Evolutionary conservation across 2,329 filamentous ascomycete species (phyloP).

Genomic region (Epichloe uncinata): DNA sequence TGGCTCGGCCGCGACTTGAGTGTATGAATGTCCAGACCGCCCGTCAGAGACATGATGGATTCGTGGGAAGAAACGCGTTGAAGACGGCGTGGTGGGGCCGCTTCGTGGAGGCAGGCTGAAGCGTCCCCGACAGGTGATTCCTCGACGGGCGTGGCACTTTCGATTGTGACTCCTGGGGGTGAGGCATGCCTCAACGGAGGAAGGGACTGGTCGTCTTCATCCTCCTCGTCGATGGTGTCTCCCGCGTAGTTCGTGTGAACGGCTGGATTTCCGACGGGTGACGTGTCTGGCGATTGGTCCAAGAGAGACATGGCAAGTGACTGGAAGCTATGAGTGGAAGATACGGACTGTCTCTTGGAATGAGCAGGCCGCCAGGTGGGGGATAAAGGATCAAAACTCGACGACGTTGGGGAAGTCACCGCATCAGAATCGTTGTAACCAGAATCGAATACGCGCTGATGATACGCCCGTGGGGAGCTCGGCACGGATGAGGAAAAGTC

Average conservation of each 20-base stretch:
- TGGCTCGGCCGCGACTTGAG: conserved; percentile 65
- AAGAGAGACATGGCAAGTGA: conserved; percentile 21
- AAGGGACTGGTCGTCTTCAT: conserved; percentile 18
- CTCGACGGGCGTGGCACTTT: conserved; percentile 20
- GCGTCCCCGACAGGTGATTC: conserved; percentile 18
- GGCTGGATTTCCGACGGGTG: conserved; percentile 8
- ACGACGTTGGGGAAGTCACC: conserved; percentile 74
- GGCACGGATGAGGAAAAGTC: conserved; percentile 64
- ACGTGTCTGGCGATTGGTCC: conserved; percentile 18
- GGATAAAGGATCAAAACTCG: conserved; percentile 58
- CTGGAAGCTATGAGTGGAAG: conserved; percentile 38
- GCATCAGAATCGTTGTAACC: conserved; percentile 47
- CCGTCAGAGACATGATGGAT: conserved; percentile 74
- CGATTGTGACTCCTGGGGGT: conserved; percentile 12
- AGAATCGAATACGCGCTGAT: conserved; percentile 64
- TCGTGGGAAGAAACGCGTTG: conserved; percentile 68
- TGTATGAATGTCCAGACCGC: conserved; percentile 83
- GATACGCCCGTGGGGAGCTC: conserved; percentile 67
- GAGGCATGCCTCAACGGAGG: conserved; percentile 12
- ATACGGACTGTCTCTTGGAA: conserved; percentile 42
- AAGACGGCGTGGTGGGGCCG: conserved; percentile 31
- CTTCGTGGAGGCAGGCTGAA: conserved; percentile 21
- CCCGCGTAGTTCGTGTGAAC: conserved; percentile 14
- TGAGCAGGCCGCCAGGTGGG: conserved; percentile 39
- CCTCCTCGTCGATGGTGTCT: conserved; percentile 24